These are phyloP conservation scores for Ceratocystis destructans DNA, from an alignment of 2,329 filamentous ascomycete genomes.

Conservation along the genomic window DNA sequence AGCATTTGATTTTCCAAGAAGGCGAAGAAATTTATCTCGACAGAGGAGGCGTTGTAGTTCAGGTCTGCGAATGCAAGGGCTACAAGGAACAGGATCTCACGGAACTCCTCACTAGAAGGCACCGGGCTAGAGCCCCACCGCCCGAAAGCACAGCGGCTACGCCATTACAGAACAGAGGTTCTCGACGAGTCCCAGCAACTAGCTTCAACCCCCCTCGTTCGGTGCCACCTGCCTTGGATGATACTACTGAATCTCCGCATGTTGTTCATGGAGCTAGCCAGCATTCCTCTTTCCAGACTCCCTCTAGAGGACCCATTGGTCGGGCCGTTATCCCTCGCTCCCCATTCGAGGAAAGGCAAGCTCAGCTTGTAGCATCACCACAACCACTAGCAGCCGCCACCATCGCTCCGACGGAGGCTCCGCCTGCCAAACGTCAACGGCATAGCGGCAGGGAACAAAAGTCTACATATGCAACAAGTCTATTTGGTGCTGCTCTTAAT, in stretches of 20 bases:
- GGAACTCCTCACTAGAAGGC: conserved; percentile 54
- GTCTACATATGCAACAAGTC: conserved; percentile 35
- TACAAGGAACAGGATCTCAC: conserved; percentile 64
- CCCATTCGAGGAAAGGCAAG: conserved; percentile 15
- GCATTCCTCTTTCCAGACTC: conserved; percentile 7
- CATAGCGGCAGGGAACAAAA: conserved; percentile 27
- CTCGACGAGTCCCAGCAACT: neutral
- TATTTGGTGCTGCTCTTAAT: conserved; percentile 36
- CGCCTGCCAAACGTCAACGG: conserved; percentile 20
- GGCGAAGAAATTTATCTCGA: conserved; percentile 75
- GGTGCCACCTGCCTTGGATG: neutral
- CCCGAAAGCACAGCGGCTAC: conserved; percentile 19
- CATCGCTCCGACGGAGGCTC: neutral
- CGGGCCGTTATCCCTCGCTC: conserved; percentile 11
- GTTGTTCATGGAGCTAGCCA: neutral
- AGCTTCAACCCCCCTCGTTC: conserved; percentile 11
- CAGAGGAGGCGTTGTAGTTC: conserved; percentile 58
- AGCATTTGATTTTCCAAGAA: conserved; percentile 53
- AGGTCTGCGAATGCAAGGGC: conserved; percentile 65
- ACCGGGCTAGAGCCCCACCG: conserved; percentile 19
- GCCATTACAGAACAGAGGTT: conserved; percentile 16
- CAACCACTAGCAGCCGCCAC: too few relatives aligned
- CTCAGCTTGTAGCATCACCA: neutral
- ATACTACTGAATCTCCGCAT: neutral
- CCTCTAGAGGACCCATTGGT: conserved; percentile 11